These are phyloP conservation scores for Aspergillus egyptiacus DNA, from an alignment of 495 filamentous ascomycete species.

Conservation along the genomic window DNA sequence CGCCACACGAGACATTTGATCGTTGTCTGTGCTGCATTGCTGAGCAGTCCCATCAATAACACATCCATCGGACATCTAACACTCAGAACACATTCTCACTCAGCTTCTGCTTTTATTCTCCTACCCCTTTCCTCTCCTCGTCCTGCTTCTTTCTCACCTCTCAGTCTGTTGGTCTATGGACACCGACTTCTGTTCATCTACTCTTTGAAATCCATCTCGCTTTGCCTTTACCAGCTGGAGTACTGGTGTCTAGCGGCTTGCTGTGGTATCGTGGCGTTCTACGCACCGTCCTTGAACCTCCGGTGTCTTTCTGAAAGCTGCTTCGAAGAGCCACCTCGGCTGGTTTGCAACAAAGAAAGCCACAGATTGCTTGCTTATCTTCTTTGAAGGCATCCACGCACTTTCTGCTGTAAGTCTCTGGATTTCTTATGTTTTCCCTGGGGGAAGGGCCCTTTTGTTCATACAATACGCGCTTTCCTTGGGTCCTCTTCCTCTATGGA, in stretches of 20 bases:
- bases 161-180: background rate
- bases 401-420: background rate
- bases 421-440: background rate
- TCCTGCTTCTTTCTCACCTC: slow-evolving; percentile 1
- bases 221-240: background rate
- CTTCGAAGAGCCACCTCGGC: background rate
- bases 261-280: background rate
- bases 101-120: background rate
- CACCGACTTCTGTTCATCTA: background rate
- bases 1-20: slow-evolving; percentile 6
- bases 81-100: background rate
- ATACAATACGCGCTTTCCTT: background rate
- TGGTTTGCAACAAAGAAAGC: slow-evolving; percentile 3
- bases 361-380: background rate
- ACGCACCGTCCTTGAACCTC: background rate
- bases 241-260: background rate
- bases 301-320: background rate
- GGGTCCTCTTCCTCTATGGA: background rate
- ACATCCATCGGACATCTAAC: background rate
- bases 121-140: background rate
- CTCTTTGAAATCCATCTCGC: background rate
- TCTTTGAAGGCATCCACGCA: background rate
- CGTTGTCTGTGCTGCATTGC: slow-evolving; percentile 1
- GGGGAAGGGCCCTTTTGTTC: background rate
- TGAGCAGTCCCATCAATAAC: slow-evolving; percentile 7